Evolutionary conservation across 257 asterid species (phyloP).

Genomic region (Solanum infundibuliforme): DNA sequence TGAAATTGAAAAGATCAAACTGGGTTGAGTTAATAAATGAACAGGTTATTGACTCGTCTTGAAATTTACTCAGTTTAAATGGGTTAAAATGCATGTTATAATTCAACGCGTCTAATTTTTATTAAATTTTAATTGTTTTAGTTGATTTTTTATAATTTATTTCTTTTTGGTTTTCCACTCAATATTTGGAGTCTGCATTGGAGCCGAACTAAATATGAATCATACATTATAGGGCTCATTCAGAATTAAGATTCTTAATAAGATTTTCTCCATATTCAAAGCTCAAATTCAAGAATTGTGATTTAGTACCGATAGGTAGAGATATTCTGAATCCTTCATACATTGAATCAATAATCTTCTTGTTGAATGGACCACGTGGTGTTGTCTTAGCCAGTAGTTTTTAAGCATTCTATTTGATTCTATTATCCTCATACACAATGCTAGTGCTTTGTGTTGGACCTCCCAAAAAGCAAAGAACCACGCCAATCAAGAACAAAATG

Average conservation of each 20-base stretch:
- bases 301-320: background rate
- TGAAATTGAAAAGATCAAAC: background rate
- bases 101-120: background rate
- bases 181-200: background rate
- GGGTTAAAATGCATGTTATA: no score
- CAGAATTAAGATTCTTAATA: no score
- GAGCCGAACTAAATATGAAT: background rate
- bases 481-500: background rate
- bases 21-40: background rate
- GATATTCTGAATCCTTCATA: background rate
- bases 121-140: no score
- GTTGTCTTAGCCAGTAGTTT: background rate
- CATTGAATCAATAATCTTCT: background rate
- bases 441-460: conserved; percentile 9
- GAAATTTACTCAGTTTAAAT: background rate
- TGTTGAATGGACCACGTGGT: background rate
- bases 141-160: background rate
- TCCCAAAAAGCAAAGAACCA: background rate
- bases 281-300: no score
- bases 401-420: background rate
- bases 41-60: background rate
- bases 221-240: no score
- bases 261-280: no score
- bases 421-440: background rate
- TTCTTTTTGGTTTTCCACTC: no score